Evolutionary conservation across 371 early-diverging fungal genomes (phyloP).

Genomic region (Polyrhizophydium stewartii): DNA sequence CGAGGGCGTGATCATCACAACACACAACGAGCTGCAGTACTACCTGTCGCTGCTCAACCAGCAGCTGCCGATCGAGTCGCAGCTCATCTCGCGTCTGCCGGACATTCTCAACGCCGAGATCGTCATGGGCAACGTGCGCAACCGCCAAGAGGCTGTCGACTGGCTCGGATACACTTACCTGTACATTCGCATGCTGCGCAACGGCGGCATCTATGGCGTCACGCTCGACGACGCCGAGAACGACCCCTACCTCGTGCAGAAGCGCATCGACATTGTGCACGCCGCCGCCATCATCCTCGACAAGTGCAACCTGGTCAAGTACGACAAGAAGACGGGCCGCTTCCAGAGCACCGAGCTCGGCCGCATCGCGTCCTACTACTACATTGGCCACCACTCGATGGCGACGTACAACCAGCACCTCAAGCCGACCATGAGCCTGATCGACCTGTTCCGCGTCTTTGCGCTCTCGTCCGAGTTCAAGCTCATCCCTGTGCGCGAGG

Average conservation of each 20-base stretch:
- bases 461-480: conserved; percentile 91
- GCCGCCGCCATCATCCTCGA: conserved; percentile 82
- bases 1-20: conserved; percentile 96
- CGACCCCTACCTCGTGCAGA: conserved; percentile 81
- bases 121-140: conserved; percentile 86
- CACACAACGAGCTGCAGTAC: conserved; percentile 86
- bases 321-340: conserved; percentile 85
- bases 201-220: conserved; percentile 80
- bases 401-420: conserved; percentile 90
- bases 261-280: conserved; percentile 86
- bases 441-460: conserved; percentile 90
- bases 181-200: conserved; percentile 93
- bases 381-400: conserved; percentile 88
- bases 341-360: conserved; percentile 91
- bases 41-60: conserved; percentile 92
- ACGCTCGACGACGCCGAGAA: conserved; percentile 62
- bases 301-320: conserved; percentile 85
- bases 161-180: conserved; percentile 98
- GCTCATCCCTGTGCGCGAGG: conserved; percentile 91
- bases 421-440: conserved; percentile 84
- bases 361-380: conserved; percentile 94
- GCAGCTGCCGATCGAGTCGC: conserved; percentile 97
- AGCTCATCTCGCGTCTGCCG: conserved; percentile 81
- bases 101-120: conserved; percentile 98
- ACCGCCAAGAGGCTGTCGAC: conserved; percentile 88